Base-by-base conservation (phyloP, 352 stramenopile species). In the Blastocystis sp. region DNA sequence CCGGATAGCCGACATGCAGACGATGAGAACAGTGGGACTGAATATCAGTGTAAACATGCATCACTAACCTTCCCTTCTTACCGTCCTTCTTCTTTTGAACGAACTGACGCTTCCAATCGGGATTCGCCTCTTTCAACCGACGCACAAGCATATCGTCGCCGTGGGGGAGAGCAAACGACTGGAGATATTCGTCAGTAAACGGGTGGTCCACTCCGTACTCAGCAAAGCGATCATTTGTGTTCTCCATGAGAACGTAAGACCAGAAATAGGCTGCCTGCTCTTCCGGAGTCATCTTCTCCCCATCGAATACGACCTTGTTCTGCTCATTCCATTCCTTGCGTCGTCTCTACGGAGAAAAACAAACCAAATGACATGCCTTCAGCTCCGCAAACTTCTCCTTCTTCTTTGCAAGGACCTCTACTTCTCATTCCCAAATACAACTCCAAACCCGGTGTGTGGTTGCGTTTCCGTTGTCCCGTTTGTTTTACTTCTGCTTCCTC, bases 201-300 rank as follows among this genome's bases (percentile, higher is more conserved):
- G 65, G 65, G 32, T 24, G 32, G 3, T 78, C 65, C 4, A 78
- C 56, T 56, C 65, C 65, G 32, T 78, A 61, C 65, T 78, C 46
- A n/a, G 44, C 40, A 57, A 78, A 78, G 8, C 32, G 65, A 34
- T 78, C 56, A 18, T 57, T 38, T 4, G 18, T 21, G 36, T 78
- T 78, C 34, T 78, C 65, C 21, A 78, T n/a, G 16, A 78, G 9
- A 42, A 78, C 48, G 36, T 61, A 78, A n/a, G 65, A 78, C 65
- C 65, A 78, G 42, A 78, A 78, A 18, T 78, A 78, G 21, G 65
- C 65, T n/a, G 65, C 65, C 24, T 78, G 65, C 42, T 78, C 65
- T 9, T 57, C 21, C 16, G 42, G 42, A 24, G 1, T n/a, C 65
- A 78, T 78, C 21, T 32, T 78, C 18, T 40, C 21, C 8, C 34